These are phyloP conservation scores for Cryphonectria carpinicola DNA, from an alignment of 2,329 filamentous ascomycete species.

Conservation along the genomic window DNA sequence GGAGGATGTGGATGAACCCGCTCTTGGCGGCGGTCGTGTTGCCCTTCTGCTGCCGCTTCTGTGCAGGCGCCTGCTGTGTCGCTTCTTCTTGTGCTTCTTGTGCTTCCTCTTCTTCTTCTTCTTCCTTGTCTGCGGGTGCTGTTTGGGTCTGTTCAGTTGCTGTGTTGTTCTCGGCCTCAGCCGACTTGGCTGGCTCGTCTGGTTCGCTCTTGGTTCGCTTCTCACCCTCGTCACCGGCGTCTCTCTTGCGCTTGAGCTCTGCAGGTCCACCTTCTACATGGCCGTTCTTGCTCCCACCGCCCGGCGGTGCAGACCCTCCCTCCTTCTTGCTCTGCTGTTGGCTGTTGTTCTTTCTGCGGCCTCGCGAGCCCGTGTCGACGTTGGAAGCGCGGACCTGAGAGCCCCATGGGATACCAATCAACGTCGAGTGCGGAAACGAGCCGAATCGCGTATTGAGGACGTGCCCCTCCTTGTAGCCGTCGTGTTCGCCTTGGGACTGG, in stretches of 20 bases:
- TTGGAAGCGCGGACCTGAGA: constrained; percentile 87
- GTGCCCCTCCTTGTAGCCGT: constrained; percentile 76
- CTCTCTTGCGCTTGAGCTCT: constrained; percentile 34
- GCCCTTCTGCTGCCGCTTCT: constrained; percentile 22
- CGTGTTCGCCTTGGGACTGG: constrained; percentile 62
- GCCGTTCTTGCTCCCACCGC: not conserved
- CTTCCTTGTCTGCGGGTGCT: not conserved
- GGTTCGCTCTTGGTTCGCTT: constrained; percentile 28
- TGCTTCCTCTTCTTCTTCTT: not conserved
- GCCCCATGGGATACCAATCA: constrained; percentile 83
- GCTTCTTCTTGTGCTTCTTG: constrained; percentile 21
- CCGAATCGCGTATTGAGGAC: constrained; percentile 93
- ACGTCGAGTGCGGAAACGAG: constrained; percentile 80
- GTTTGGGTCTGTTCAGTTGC: constrained; percentile 31
- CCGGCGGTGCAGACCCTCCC: constrained; percentile 31
- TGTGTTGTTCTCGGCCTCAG: constrained; percentile 19
- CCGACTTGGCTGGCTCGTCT: constrained; percentile 24
- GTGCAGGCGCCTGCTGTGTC: constrained; percentile 31
- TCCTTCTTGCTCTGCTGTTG: constrained; percentile 56
- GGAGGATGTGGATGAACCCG: constrained; percentile 79
- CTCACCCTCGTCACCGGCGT: constrained; percentile 40
- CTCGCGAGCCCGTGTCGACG: constrained; percentile 89
- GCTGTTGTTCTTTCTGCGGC: constrained; percentile 56
- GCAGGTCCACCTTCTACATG: constrained; percentile 38
- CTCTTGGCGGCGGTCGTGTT: constrained; percentile 56